Evolutionary conservation across 2,329 filamentous ascomycete species (phyloP).

Genomic region (Pseudopithomyces chartarum): DNA sequence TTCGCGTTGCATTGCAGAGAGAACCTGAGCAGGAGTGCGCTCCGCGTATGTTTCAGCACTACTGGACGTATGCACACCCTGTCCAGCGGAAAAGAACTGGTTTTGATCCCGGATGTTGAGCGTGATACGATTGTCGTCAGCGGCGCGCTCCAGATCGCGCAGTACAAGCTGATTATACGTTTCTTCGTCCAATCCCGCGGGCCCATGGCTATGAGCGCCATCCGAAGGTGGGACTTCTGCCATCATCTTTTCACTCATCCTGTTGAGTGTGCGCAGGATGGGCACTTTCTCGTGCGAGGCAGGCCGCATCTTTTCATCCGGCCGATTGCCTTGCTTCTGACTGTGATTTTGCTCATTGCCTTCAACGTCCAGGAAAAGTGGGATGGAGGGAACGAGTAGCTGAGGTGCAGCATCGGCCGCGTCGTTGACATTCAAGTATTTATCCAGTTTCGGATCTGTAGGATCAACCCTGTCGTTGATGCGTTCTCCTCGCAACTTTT

Average conservation of each 20-base stretch:
- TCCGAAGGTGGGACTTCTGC: slow-evolving; percentile 83
- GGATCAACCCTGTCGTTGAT: slow-evolving; percentile 73
- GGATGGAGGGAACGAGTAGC: slow-evolving; percentile 67
- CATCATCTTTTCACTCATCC: slow-evolving; percentile 90
- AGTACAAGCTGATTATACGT: slow-evolving; percentile 77
- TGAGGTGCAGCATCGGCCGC: slow-evolving; percentile 51
- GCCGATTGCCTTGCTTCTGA: slow-evolving; percentile 81
- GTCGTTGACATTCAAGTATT: slow-evolving; percentile 78
- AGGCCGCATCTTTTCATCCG: slow-evolving; percentile 89
- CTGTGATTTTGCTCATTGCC: slow-evolving; percentile 96
- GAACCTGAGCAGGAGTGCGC: slow-evolving; percentile 71
- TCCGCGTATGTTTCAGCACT: slow-evolving; percentile 66
- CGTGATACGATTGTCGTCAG: slow-evolving; percentile 76
- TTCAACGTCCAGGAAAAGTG: slow-evolving; percentile 88
- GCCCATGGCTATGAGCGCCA: slow-evolving; percentile 67
- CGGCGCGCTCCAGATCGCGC: slow-evolving; percentile 77
- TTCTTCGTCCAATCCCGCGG: slow-evolving; percentile 71
- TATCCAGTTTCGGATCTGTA: slow-evolving; percentile 80
- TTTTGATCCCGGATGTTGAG: slow-evolving; percentile 89
- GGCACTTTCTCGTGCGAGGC: slow-evolving; percentile 75
- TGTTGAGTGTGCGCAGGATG: slow-evolving; percentile 88
- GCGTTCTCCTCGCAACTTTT: slow-evolving; percentile 88
- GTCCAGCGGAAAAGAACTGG: slow-evolving; percentile 71
- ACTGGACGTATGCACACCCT: slow-evolving; percentile 49
- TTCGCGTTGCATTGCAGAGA: slow-evolving; percentile 67